Evolutionary conservation across 2,329 filamentous ascomycete species (phyloP).

Genomic region (Ceratocystis diversiconidia): DNA sequence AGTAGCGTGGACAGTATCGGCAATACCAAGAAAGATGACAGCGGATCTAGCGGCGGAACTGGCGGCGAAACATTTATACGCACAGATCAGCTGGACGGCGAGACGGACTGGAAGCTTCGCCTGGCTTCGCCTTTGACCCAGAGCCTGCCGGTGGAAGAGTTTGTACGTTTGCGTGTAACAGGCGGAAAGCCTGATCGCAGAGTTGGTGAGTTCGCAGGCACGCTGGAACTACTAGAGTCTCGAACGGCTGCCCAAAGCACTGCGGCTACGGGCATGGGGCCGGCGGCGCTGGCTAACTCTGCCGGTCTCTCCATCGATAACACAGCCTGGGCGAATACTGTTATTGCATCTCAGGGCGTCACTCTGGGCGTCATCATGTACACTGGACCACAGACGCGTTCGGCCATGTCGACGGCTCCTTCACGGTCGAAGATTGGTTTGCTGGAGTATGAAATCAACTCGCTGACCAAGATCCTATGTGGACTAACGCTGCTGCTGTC

Average conservation of each 20-base stretch:
- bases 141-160: conserved; percentile 55
- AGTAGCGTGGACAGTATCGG: conserved; percentile 20
- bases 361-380: conserved; percentile 87
- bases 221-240: conserved; percentile 56
- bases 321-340: conserved; percentile 96
- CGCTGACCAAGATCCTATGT: conserved; percentile 89
- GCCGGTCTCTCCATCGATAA: conserved; percentile 84
- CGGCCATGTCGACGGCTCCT: conserved; percentile 79
- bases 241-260: conserved; percentile 33
- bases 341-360: conserved; percentile 81
- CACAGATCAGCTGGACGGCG: conserved; percentile 91
- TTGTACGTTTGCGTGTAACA: conserved; percentile 54
- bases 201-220: conserved; percentile 92
- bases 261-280: conserved; percentile 19
- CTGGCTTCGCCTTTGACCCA: conserved; percentile 79
- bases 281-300: conserved; percentile 32
- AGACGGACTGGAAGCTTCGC: conserved; percentile 96
- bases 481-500: conserved; percentile 75
- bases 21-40: conserved; percentile 26
- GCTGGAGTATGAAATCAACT: conserved; percentile 92
- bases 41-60: conserved; percentile 27
- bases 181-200: conserved; percentile 85
- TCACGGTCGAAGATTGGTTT: conserved; percentile 90
- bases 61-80: conserved; percentile 88
- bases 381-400: conserved; percentile 85